phyloP scores from a whole-genome alignment of 768 basidiomycete genomes.

The Leccinum pellstonianum region DNA sequence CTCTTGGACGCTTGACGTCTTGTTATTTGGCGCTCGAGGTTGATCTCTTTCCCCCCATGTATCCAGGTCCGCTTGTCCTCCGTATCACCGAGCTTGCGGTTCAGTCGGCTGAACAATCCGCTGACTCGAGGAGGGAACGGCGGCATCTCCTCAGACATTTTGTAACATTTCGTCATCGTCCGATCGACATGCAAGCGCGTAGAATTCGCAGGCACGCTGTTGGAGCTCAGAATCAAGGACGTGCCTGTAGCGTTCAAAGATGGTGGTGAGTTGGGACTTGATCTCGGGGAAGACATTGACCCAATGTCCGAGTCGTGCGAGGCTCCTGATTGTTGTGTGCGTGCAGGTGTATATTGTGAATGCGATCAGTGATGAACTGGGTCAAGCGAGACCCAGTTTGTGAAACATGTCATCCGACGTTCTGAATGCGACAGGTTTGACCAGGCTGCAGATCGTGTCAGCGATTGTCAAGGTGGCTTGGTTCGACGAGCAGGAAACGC shows the following conservation, averaged over 20 bases:
- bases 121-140: conserved; percentile 96
- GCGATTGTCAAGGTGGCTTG: not conserved
- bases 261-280: conserved; percentile 87
- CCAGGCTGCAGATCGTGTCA: conserved; percentile 52
- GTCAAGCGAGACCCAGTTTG: conserved; percentile 56
- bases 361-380: conserved; percentile 7
- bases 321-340: not conserved
- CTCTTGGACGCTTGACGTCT: conserved; percentile 48
- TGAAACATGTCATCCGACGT: conserved; percentile 85
- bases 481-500: conserved; percentile 35
- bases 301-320: conserved; percentile 47
- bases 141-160: conserved; percentile 98
- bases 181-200: conserved; percentile 76
- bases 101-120: conserved; percentile 80
- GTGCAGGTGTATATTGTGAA: conserved; percentile 10
- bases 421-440: conserved; percentile 95
- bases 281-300: conserved; percentile 99
- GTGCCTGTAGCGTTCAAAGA: conserved; percentile 97
- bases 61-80: conserved; percentile 96
- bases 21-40: conserved; percentile 68
- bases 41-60: conserved; percentile 91
- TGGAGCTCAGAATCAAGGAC: conserved; percentile 96
- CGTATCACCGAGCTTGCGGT: conserved; percentile 88
- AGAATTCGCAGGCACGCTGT: conserved; percentile 98
- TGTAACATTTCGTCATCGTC: conserved; percentile 93